Evolutionary conservation across 345 rosid genomes (phyloP).

Genomic region (Sisymbrium irio): DNA sequence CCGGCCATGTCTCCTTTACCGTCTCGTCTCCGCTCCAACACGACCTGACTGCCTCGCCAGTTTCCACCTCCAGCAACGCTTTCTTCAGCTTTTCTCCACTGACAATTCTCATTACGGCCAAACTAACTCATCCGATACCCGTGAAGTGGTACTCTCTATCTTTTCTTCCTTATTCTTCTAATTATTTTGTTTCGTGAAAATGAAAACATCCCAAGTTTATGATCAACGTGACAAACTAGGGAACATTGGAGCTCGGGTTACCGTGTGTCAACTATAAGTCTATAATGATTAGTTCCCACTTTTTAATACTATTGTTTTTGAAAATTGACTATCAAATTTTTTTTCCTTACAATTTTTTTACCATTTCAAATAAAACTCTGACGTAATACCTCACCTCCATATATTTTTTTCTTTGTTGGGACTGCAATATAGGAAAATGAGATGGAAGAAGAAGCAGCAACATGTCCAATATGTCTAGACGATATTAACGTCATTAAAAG

Average conservation of each 20-base stretch:
- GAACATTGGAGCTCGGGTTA: background rate
- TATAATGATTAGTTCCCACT: background rate
- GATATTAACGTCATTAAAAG: slow-evolving; percentile 35
- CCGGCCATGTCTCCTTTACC: slow-evolving; percentile 57
- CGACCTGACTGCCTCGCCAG: slow-evolving; percentile 53
- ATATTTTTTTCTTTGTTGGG: background rate
- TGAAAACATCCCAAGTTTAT: background rate
- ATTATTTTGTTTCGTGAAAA: background rate
- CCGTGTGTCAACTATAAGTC: background rate
- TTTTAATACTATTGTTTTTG: background rate
- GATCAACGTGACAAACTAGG: background rate
- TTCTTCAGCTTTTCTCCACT: slow-evolving; percentile 48
- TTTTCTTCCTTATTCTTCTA: background rate
- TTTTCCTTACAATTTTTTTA: too few species aligned
- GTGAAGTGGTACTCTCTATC: slow-evolving; percentile 13
- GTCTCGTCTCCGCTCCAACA: slow-evolving; percentile 47
- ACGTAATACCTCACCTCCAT: background rate
- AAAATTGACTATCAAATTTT: too few species aligned
- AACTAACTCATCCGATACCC: slow-evolving; percentile 9
- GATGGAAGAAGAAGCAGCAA: slow-evolving; percentile 38
- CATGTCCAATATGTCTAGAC: slow-evolving; percentile 76
- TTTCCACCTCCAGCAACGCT: slow-evolving; percentile 47
- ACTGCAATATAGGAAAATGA: background rate
- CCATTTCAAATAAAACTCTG: too few species aligned
- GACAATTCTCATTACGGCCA: background rate